A percentile compares a stretch with the other conserved stretches of the same genome.
Conservation (phyloP, 2,329 filamentous ascomycete genomes). For the Fusarium succisae region DNA sequence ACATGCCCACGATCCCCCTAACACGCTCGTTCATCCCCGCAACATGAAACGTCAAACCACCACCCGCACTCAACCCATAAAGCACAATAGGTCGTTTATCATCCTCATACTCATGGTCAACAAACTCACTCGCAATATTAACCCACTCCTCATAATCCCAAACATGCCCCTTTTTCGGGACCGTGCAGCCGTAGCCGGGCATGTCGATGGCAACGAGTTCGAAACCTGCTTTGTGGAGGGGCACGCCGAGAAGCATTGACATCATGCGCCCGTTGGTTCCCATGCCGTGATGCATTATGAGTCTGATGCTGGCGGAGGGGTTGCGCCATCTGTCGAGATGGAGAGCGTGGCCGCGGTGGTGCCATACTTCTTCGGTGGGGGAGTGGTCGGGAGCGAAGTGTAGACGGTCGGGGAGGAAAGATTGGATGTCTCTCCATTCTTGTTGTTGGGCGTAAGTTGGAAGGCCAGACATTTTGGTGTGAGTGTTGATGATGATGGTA, state of each 20-base stretch:
- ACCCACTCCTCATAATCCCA: constrained; percentile 7
- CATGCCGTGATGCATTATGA: constrained; percentile 13
- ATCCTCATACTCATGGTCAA: background rate
- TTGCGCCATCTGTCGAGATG: constrained; percentile 17
- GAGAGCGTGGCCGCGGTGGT: constrained; percentile 2
- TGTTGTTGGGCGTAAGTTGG: background rate
- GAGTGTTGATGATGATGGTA: background rate
- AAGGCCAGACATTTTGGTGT: background rate
- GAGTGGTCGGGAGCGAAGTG: background rate
- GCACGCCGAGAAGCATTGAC: constrained; percentile 10
- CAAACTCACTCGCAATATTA: background rate
- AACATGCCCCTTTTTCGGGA: background rate
- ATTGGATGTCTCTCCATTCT: constrained; percentile 2
- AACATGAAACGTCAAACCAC: background rate
- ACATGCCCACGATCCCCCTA: background rate
- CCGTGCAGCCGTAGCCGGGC: constrained; percentile 1
- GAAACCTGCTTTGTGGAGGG: background rate
- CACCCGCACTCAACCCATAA: background rate
- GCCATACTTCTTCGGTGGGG: constrained; percentile 8
- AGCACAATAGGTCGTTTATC: background rate
- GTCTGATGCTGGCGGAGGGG: background rate
- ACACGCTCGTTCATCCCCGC: background rate
- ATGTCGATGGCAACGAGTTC: constrained; percentile 13
- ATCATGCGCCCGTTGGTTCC: constrained; percentile 18
- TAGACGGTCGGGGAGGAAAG: background rate